A percentile compares a stretch with the other conserved stretches of the same genome.
Conservation (phyloP, 805 yeast genomes). For the Ogataea paraovalis region DNA sequence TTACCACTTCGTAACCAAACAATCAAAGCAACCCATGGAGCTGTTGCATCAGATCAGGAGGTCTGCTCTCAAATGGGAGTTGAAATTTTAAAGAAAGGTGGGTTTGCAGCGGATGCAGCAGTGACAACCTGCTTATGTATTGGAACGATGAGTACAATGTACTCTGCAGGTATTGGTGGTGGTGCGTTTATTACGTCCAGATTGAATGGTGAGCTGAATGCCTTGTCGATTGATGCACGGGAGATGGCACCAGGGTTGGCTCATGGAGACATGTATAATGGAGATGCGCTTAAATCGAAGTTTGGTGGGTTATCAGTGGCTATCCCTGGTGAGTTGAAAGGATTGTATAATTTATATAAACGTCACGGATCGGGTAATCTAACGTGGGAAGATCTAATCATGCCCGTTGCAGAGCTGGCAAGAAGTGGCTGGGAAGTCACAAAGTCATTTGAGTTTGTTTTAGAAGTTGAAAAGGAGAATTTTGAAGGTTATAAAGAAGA, state of each 20-base stretch:
- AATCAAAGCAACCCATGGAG: slow-evolving; percentile 44
- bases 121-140: slow-evolving; percentile 85
- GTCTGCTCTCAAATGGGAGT: slow-evolving; percentile 62
- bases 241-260: slow-evolving; percentile 78
- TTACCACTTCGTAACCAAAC: slow-evolving; percentile 38
- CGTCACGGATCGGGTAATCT: slow-evolving; percentile 68
- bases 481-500: slow-evolving; percentile 31
- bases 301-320: slow-evolving; percentile 87
- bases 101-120: slow-evolving; percentile 93
- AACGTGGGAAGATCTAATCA: slow-evolving; percentile 66
- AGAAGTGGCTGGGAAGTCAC: slow-evolving; percentile 59
- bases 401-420: slow-evolving; percentile 70
- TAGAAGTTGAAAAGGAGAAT: slow-evolving; percentile 34
- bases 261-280: slow-evolving; percentile 57
- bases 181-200: slow-evolving; percentile 70
- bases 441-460: slow-evolving; percentile 39
- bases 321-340: slow-evolving; percentile 88
- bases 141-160: slow-evolving; percentile 77
- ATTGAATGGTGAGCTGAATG: slow-evolving; percentile 37
- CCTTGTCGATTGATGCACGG: slow-evolving; percentile 74
- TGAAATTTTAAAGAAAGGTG: slow-evolving; percentile 49
- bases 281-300: slow-evolving; percentile 46
- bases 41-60: slow-evolving; percentile 65
- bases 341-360: slow-evolving; percentile 59
- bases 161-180: slow-evolving; percentile 94